phyloP scores from a whole-genome alignment of 177 flowering plant species.

The Telopea speciosissima region DNA sequence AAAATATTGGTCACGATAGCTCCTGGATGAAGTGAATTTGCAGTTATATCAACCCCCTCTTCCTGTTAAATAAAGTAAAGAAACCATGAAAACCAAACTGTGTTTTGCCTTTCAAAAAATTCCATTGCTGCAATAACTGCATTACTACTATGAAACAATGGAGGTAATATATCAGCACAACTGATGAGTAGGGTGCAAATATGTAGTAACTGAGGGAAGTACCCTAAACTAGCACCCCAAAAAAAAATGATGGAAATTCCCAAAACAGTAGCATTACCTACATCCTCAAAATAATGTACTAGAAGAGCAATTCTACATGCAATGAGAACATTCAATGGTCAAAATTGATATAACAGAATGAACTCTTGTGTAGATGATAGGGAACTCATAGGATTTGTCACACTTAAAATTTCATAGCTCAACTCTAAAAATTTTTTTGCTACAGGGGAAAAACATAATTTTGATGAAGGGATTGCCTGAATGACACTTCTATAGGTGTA shows the following conservation, averaged over 20 bases:
- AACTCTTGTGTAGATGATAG: too few species aligned
- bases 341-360: not conserved
- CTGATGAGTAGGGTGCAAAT: not conserved
- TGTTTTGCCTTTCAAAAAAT: not conserved
- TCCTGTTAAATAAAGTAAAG: slow-evolving; percentile 36
- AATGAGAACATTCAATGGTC: not conserved
- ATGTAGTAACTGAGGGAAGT: not conserved
- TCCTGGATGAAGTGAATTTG: slow-evolving; percentile 70
- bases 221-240: too few species aligned
- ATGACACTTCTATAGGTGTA: too few species aligned
- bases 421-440: too few species aligned
- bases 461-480: too few species aligned
- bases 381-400: too few species aligned
- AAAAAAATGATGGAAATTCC: not conserved
- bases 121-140: too few species aligned
- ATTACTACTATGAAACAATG: too few species aligned
- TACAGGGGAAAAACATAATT: too few species aligned
- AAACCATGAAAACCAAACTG: not conserved
- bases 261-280: not conserved
- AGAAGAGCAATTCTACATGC: not conserved
- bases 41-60: slow-evolving; percentile 53
- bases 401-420: too few species aligned
- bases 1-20: slow-evolving; percentile 46
- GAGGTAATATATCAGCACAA: not conserved
- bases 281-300: too few species aligned